These are phyloP conservation scores for Phascolomyces articulosus DNA, from an alignment of 371 early-diverging fungal genomes.

Conservation along the genomic window DNA sequence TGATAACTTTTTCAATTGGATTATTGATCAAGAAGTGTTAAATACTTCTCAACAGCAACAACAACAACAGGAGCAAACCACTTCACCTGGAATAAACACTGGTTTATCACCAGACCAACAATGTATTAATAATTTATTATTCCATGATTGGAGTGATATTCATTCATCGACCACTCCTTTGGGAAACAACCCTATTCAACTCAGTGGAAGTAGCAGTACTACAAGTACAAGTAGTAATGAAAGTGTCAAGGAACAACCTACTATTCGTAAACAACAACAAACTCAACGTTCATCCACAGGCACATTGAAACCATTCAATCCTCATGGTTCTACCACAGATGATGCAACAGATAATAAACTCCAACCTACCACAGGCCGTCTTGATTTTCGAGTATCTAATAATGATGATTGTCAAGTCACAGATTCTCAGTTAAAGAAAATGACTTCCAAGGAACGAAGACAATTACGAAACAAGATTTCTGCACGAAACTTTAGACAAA, in stretches of 20 bases:
- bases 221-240: background rate
- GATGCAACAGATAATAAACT: background rate
- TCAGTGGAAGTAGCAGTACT: background rate
- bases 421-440: constrained; percentile 52
- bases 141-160: constrained; percentile 2
- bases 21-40: background rate
- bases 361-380: constrained; percentile 16
- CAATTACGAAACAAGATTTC: constrained; percentile 90
- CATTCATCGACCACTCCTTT: background rate
- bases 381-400: constrained; percentile 17
- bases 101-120: background rate
- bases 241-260: background rate
- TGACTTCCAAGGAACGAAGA: constrained; percentile 81
- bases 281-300: background rate
- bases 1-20: background rate
- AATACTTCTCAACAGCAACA: background rate
- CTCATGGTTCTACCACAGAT: background rate
- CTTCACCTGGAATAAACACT: too few relatives aligned
- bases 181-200: background rate
- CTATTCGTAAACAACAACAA: background rate
- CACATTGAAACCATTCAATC: background rate
- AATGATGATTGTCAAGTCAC: constrained; percentile 7
- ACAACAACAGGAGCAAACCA: background rate
- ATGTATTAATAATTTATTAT: background rate
- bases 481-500: constrained; percentile 85